Percentiles rank a stretch among this genome's conserved stretches.
Conservation (phyloP, 805 yeast genomes). For the Groenewaldozyma salmanticensis region DNA sequence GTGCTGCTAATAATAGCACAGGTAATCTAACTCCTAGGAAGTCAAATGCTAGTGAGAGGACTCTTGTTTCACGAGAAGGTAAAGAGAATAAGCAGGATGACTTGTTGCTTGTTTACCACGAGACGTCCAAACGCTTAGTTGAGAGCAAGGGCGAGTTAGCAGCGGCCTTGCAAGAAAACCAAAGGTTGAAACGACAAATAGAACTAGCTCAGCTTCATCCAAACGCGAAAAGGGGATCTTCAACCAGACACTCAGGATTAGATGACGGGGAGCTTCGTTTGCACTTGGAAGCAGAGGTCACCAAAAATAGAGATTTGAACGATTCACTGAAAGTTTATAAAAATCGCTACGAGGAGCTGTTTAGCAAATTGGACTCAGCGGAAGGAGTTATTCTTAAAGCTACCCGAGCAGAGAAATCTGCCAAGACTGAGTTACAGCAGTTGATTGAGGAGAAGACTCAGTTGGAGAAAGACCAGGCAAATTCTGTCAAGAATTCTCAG, state of each 20-base stretch:
- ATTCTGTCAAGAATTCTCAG: constrained; percentile 43
- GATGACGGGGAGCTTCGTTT: constrained; percentile 37
- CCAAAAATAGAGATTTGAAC: constrained; percentile 47
- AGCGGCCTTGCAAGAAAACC: constrained; percentile 18
- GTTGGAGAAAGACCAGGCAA: constrained; percentile 41
- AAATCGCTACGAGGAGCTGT: constrained; percentile 64
- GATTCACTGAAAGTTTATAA: constrained; percentile 53
- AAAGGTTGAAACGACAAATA: constrained; percentile 11
- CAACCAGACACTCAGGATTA: not conserved
- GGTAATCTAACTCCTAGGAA: not conserved
- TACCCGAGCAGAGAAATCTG: constrained; percentile 47
- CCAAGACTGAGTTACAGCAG: constrained; percentile 38
- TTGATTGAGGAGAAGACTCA: constrained; percentile 41
- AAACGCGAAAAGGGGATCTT: constrained; percentile 1
- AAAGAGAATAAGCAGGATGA: constrained; percentile 18
- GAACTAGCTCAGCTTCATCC: not conserved
- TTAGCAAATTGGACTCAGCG: constrained; percentile 62
- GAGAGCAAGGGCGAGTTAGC: constrained; percentile 17
- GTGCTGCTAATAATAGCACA: constrained; percentile 12
- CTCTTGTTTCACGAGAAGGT: constrained; percentile 2
- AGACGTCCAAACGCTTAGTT: constrained; percentile 19
- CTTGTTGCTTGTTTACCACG: constrained; percentile 19
- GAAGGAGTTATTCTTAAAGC: constrained; percentile 63
- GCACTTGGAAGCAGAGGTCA: constrained; percentile 45
- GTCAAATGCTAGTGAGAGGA: constrained; percentile 4